phyloP scores from a whole-genome alignment of 1,139 yeast genomes.

The Blastobotrys indianensis region DNA sequence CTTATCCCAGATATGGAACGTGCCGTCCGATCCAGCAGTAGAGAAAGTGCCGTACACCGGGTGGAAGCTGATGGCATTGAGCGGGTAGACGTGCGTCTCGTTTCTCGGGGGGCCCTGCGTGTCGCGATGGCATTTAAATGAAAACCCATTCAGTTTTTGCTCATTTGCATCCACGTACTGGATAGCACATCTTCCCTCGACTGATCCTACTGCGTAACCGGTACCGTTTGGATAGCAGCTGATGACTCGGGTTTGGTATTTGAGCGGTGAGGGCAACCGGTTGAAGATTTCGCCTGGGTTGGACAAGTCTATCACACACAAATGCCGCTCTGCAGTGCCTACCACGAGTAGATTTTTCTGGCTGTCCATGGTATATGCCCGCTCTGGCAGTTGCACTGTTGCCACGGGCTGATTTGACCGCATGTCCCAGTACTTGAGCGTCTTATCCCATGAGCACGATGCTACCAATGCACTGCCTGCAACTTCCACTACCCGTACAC shows the following conservation, averaged over 20 bases:
- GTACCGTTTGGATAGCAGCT: conserved; percentile 85
- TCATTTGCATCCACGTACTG: conserved; percentile 84
- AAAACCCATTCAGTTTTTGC: conserved; percentile 61
- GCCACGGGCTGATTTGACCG: conserved; percentile 81
- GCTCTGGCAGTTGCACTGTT: conserved; percentile 77
- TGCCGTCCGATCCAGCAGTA: conserved; percentile 94
- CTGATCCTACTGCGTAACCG: conserved; percentile 88
- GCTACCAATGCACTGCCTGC: conserved; percentile 78
- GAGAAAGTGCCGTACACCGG: conserved; percentile 87
- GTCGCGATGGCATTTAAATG: conserved; percentile 90
- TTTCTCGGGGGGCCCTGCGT: conserved; percentile 36
- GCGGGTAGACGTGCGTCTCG: conserved; percentile 58
- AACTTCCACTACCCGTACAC: conserved; percentile 64
- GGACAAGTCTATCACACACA: conserved; percentile 63
- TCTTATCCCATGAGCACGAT: conserved; percentile 95
- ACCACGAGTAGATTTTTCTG: conserved; percentile 78
- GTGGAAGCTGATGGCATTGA: conserved; percentile 79
- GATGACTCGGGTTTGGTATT: conserved; percentile 81
- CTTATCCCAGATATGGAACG: conserved; percentile 94
- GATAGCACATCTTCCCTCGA: conserved; percentile 97
- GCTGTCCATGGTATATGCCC: conserved; percentile 87
- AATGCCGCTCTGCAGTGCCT: conserved; percentile 87
- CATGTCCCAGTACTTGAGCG: conserved; percentile 89
- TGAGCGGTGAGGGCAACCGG: conserved; percentile 70
- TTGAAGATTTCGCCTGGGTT: conserved; percentile 83